These are phyloP conservation scores for Neoarthrinium moseri DNA, from an alignment of 2,329 filamentous ascomycete genomes.

Conservation along the genomic window DNA sequence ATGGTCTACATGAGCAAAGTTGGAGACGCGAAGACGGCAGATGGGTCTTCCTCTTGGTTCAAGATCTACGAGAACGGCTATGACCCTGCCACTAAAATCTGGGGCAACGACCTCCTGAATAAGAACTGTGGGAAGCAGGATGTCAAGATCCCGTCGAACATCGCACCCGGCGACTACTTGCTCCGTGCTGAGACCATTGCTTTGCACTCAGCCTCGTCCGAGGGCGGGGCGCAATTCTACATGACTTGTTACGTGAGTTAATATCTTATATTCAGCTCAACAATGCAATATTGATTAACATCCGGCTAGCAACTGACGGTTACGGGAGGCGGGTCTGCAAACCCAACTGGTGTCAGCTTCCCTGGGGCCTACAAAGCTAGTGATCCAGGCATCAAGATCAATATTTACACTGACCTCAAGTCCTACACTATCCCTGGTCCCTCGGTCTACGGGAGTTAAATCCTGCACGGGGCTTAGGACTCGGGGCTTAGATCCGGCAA, in stretches of 20 bases:
- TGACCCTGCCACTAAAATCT: slow-evolving; percentile 37
- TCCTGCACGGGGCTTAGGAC: not conserved
- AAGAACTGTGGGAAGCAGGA: slow-evolving; percentile 28
- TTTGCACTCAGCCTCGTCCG: slow-evolving; percentile 33
- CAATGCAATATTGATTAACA: not conserved
- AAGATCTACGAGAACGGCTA: slow-evolving; percentile 43
- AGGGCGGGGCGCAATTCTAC: slow-evolving; percentile 24
- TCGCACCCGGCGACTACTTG: slow-evolving; percentile 40
- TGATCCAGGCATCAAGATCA: slow-evolving; percentile 26
- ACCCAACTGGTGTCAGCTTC: slow-evolving; percentile 26
- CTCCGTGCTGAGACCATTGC: slow-evolving; percentile 41
- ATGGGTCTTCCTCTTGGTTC: slow-evolving; percentile 36
- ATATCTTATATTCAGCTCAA: not conserved
- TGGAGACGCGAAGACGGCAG: slow-evolving; percentile 31
- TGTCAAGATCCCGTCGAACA: slow-evolving; percentile 34
- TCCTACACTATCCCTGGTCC: slow-evolving; percentile 27
- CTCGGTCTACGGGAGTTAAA: slow-evolving; percentile 17
- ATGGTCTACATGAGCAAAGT: slow-evolving; percentile 39
- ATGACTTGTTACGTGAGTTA: slow-evolving; percentile 25
- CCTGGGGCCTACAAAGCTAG: slow-evolving; percentile 27
- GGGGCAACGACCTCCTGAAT: slow-evolving; percentile 34
- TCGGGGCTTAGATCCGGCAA: not conserved
- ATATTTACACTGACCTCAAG: slow-evolving; percentile 27
- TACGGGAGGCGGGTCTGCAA: slow-evolving; percentile 22
- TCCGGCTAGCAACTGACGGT: slow-evolving; percentile 22